Percentiles rank a stretch among this genome's conserved stretches.
These are phyloP conservation scores for Yamadazyma oceani DNA, from an alignment of 1,139 yeast genomes.

Conservation along the genomic window DNA sequence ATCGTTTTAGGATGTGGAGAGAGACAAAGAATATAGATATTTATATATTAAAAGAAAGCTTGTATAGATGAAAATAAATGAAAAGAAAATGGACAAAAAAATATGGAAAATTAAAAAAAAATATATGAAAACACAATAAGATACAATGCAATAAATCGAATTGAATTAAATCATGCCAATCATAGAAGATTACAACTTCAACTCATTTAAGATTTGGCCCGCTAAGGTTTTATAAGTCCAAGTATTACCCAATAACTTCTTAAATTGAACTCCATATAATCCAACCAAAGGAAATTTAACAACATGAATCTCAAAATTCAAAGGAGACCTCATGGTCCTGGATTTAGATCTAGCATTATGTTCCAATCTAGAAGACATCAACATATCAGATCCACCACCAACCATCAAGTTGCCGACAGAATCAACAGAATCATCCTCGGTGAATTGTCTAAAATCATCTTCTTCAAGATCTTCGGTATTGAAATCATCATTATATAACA, in stretches of 20 bases:
- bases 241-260: conserved; percentile 89
- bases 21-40: too few relatives aligned
- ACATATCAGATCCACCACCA: conserved; percentile 66
- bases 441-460: conserved; percentile 24
- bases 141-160: neutral
- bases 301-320: conserved; percentile 87
- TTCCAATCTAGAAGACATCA: conserved; percentile 58
- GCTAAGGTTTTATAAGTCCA: conserved; percentile 97
- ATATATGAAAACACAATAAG: neutral
- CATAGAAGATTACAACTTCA: conserved; percentile 51
- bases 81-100: neutral
- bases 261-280: conserved; percentile 91
- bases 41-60: too few relatives aligned
- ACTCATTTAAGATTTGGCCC: conserved; percentile 75
- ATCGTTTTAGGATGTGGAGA: too few relatives aligned
- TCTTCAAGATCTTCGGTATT: conserved; percentile 27
- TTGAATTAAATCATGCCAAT: neutral
- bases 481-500: conserved; percentile 43
- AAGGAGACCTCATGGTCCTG: conserved; percentile 42
- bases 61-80: neutral
- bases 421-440: conserved; percentile 63
- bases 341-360: conserved; percentile 28
- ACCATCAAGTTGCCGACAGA: conserved; percentile 50
- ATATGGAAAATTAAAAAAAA: neutral
- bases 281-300: conserved; percentile 92